phyloP scores from a whole-genome alignment of 768 basidiomycete species.

The Xerocomellus dryophilus region DNA sequence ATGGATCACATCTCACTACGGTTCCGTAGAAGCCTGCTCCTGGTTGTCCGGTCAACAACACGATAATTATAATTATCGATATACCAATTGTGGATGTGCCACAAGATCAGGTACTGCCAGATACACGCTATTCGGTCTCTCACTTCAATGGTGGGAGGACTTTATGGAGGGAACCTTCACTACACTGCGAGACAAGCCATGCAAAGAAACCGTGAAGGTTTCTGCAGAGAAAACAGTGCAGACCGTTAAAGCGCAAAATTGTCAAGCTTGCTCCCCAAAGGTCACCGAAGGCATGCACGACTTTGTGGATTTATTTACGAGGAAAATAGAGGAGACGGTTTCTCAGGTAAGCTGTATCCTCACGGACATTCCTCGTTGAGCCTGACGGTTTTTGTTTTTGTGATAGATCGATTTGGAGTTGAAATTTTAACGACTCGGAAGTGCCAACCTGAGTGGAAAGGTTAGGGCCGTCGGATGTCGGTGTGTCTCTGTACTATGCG shows the following conservation, averaged over 20 bases:
- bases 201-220: not conserved
- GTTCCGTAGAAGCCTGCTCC: too few species aligned
- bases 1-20: too few species aligned
- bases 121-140: not conserved
- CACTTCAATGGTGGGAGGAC: not conserved
- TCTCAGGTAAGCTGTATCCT: slow-evolving; percentile 1
- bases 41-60: too few species aligned
- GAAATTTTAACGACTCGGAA: not conserved
- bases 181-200: not conserved
- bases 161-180: not conserved
- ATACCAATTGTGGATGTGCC: too few species aligned
- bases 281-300: not conserved
- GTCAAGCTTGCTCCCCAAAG: not conserved
- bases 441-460: too few species aligned
- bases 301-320: not conserved
- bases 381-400: not conserved
- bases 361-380: not conserved
- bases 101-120: not conserved
- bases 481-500: too few species aligned
- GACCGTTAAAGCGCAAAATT: not conserved
- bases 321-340: slow-evolving; percentile 11
- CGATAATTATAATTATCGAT: too few species aligned
- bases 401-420: slow-evolving; percentile 10
- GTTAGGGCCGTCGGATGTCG: too few species aligned
- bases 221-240: not conserved